Percentiles rank a stretch among this genome's conserved stretches.
phyloP scores from a whole-genome alignment of 208 protist species.

The Leishmania turanica region DNA sequence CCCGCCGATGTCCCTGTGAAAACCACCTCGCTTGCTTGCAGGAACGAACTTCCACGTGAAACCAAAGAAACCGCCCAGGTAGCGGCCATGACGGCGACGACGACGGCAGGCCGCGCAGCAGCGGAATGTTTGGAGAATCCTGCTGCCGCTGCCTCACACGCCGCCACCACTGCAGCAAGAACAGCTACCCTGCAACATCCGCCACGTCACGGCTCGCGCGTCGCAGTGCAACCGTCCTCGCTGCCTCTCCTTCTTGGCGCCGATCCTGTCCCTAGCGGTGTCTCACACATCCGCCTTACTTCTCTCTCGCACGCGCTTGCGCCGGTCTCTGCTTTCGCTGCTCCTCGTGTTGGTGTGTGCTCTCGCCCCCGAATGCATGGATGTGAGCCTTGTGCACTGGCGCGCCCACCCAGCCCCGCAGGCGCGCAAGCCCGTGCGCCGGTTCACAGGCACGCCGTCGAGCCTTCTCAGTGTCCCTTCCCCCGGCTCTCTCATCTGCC shows the following conservation, averaged over 20 bases:
- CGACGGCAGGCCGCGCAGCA: not conserved
- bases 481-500: not conserved
- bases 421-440: no score
- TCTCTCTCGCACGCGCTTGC: not conserved
- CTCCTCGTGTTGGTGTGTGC: not conserved
- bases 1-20: not conserved
- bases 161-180: not conserved
- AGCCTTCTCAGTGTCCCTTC: not conserved
- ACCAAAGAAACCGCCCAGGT: not conserved
- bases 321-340: not conserved
- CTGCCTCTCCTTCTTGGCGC: not conserved
- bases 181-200: no score
- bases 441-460: not conserved
- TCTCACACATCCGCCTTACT: not conserved
- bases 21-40: constrained; percentile 24
- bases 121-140: not conserved
- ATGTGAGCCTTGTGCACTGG: not conserved
- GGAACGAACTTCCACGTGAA: constrained; percentile 7
- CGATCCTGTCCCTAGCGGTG: not conserved
- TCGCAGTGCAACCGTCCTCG: not conserved
- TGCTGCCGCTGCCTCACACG: not conserved
- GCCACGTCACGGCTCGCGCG: no score
- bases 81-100: not conserved
- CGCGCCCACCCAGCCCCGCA: not conserved
- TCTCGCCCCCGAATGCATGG: not conserved